Evolutionary conservation across 139 green algal species (phyloP).

Genomic region (Chlorella sp.): DNA sequence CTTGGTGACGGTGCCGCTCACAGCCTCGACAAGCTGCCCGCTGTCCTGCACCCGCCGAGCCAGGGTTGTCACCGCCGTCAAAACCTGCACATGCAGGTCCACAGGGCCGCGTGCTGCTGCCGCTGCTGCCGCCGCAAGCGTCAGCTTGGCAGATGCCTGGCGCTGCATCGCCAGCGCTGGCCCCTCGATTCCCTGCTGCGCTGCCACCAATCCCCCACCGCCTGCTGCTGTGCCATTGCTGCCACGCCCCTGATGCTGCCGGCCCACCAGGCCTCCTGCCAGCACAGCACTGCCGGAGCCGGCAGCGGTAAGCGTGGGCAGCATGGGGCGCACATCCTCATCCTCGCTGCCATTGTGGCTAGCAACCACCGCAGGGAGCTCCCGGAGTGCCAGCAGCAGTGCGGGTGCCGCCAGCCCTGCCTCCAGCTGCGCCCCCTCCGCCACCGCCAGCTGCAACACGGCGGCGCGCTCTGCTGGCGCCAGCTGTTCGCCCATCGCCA

Average conservation of each 20-base stretch:
- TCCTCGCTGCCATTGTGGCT: not conserved
- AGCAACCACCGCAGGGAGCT: constrained; percentile 44
- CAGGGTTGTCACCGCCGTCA: constrained; percentile 43
- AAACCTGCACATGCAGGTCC: constrained; percentile 22
- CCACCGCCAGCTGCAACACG: constrained; percentile 29
- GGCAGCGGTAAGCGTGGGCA: not conserved
- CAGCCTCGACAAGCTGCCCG: constrained; percentile 46
- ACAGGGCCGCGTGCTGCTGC: not conserved
- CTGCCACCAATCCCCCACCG: not conserved
- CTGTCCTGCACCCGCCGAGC: constrained; percentile 39
- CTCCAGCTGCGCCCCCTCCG: constrained; percentile 41
- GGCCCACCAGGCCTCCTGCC: not conserved
- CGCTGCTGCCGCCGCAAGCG: not conserved
- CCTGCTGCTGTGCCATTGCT: not conserved
- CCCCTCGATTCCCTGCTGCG: not conserved
- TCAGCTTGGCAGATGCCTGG: not conserved
- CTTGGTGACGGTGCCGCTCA: constrained; percentile 40
- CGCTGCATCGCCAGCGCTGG: not conserved
- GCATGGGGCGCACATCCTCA: constrained; percentile 10
- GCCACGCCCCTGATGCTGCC: not conserved
- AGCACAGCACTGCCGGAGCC: too few relatives aligned
- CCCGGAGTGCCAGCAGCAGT: constrained; percentile 46
- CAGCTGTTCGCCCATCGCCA: constrained; percentile 4
- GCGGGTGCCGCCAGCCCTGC: constrained; percentile 40
- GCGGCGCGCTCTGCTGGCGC: constrained; percentile 18